phyloP scores from a whole-genome alignment of 257 asterid species.

The Solanum paucissectum region DNA sequence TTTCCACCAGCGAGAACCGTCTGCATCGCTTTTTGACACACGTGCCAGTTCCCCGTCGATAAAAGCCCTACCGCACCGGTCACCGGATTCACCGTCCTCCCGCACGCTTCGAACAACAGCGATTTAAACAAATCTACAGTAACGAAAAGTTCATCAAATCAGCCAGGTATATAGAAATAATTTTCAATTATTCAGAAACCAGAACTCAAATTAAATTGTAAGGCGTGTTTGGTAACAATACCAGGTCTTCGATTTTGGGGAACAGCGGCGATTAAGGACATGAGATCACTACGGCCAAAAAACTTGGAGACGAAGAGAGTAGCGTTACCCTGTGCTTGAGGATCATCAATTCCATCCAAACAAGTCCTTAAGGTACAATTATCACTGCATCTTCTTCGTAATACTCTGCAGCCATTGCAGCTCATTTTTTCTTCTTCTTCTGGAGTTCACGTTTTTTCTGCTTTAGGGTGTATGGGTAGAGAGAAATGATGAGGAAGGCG shows the following conservation, averaged over 20 bases:
- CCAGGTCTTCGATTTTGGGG: slow-evolving; percentile 57
- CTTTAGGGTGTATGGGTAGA: neutral
- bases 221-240: slow-evolving; percentile 2
- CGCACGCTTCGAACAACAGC: slow-evolving; percentile 76
- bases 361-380: slow-evolving; percentile 65
- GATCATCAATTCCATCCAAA: slow-evolving; percentile 60
- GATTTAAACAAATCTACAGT: slow-evolving; percentile 62
- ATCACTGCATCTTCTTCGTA: slow-evolving; percentile 69
- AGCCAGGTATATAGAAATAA: neutral
- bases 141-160: neutral
- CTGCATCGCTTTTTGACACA: slow-evolving; percentile 71
- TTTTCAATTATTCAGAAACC: neutral
- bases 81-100: slow-evolving; percentile 84
- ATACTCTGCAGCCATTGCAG: slow-evolving; percentile 88
- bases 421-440: slow-evolving; percentile 35
- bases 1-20: slow-evolving; percentile 61
- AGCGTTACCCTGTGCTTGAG: slow-evolving; percentile 74
- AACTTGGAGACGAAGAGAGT: slow-evolving; percentile 83
- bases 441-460: neutral
- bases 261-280: slow-evolving; percentile 63
- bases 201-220: neutral
- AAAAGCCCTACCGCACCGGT: slow-evolving; percentile 76
- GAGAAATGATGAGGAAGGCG: neutral
- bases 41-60: slow-evolving; percentile 63
- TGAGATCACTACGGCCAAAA: slow-evolving; percentile 84